A percentile compares a stretch with the other conserved stretches of the same genome.
phyloP scores from a whole-genome alignment of 179 eudicot genomes.

The Carnegiea gigantea region DNA sequence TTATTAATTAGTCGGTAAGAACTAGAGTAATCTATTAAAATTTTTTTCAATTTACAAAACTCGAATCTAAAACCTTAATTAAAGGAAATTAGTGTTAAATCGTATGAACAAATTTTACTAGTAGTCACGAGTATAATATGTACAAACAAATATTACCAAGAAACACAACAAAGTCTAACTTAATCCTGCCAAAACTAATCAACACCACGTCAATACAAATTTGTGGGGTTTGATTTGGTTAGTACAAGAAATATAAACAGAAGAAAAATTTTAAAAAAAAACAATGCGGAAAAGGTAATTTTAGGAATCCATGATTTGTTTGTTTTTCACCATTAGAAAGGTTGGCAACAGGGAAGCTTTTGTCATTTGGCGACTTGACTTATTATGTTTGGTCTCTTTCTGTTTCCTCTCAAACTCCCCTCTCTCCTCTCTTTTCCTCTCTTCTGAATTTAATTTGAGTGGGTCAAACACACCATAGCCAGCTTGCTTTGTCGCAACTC shows the following conservation, averaged over 20 bases:
- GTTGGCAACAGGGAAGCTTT: slow-evolving; percentile 21
- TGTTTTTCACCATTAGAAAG: not conserved
- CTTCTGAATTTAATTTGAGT: not conserved
- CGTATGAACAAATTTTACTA: no score
- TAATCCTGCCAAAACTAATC: not conserved
- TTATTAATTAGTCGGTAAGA: no score
- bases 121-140: no score
- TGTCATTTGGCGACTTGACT: slow-evolving; percentile 21
- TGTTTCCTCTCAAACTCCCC: not conserved
- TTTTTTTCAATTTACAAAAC: no score
- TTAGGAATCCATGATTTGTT: slow-evolving; percentile 8
- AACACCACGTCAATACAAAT: not conserved
- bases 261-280: not conserved
- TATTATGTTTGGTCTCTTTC: slow-evolving; percentile 19
- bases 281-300: slow-evolving; percentile 7
- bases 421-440: not conserved
- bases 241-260: not conserved
- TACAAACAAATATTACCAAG: not conserved
- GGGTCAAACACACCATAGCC: slow-evolving; percentile 8
- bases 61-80: no score
- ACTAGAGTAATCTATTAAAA: no score
- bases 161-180: not conserved
- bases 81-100: no score
- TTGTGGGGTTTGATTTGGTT: not conserved
- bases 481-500: slow-evolving; percentile 1